A percentile compares a stretch with the other conserved stretches of the same genome.
phyloP scores from a whole-genome alignment of 768 basidiomycete species.

The Mycena latifolia region DNA sequence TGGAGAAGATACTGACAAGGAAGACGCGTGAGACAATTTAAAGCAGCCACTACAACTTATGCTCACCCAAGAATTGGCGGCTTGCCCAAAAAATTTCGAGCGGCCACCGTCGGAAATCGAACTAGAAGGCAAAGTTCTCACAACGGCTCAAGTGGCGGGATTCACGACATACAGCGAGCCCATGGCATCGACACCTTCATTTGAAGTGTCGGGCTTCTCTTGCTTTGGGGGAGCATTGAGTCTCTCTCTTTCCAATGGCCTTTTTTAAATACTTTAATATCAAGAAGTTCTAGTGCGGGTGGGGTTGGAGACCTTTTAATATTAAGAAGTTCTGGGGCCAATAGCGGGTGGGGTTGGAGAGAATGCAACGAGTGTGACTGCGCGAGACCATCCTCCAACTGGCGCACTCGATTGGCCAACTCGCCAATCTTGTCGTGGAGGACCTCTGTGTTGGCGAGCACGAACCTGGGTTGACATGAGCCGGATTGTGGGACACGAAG shows the following conservation, averaged over 20 bases:
- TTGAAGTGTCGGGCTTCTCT: conserved; percentile 62
- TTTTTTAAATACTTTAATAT: conserved; percentile 66
- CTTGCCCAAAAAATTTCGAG: conserved; percentile 73
- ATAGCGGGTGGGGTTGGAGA: conserved; percentile 65
- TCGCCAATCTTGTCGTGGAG: conserved; percentile 78
- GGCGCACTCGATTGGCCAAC: conserved; percentile 71
- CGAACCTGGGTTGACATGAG: conserved; percentile 59
- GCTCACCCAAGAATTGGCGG: conserved; percentile 79
- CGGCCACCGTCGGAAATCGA: conserved; percentile 73
- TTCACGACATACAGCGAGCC: conserved; percentile 66
- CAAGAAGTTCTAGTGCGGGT: no score
- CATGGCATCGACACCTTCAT: conserved; percentile 72
- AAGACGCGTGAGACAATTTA: background rate
- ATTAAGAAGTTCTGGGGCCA: conserved; percentile 70
- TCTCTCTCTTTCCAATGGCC: conserved; percentile 61
- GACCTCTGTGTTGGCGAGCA: conserved; percentile 77
- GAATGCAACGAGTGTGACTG: conserved; percentile 64
- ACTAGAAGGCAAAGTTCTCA: conserved; percentile 46
- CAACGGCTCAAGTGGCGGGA: conserved; percentile 22
- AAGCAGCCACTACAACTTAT: background rate
- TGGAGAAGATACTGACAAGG: conserved; percentile 69
- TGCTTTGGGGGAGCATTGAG: conserved; percentile 53
- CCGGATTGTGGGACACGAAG: conserved; percentile 7
- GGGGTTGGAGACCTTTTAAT: conserved; percentile 67
- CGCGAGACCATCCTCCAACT: conserved; percentile 76